A percentile compares a stretch with the other conserved stretches of the same genome.
phyloP scores from a whole-genome alignment of 768 basidiomycete genomes.

The Coprinopsis cinerea region DNA sequence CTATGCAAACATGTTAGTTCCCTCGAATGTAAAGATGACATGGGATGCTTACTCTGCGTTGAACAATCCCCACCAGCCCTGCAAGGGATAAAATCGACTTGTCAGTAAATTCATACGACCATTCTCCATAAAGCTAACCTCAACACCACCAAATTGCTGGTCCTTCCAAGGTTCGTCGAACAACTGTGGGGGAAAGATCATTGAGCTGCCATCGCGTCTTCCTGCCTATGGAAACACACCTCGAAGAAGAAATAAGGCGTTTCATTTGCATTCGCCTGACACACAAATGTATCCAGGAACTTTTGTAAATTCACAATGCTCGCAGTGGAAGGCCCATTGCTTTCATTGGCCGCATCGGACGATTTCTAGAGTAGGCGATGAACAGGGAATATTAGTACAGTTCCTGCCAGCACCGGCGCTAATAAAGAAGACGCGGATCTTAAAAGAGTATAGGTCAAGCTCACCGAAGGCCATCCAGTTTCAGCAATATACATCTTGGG shows the following conservation, averaged over 20 bases:
- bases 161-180: conserved; percentile 84
- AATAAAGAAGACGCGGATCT: neutral
- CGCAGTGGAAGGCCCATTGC: conserved; percentile 65
- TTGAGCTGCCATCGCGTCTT: too few relatives aligned
- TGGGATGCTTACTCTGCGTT: conserved; percentile 30
- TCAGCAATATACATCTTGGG: conserved; percentile 91
- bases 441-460: conserved; percentile 7
- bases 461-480: conserved; percentile 71
- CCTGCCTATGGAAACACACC: conserved; percentile 26
- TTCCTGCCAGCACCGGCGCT: too few relatives aligned
- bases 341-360: conserved; percentile 48
- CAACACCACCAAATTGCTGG: conserved; percentile 72
- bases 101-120: neutral
- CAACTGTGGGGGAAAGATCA: conserved; percentile 37
- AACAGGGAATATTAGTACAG: neutral
- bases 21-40: neutral
- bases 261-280: conserved; percentile 74
- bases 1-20: conserved; percentile 26
- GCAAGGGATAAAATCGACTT: neutral
- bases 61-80: conserved; percentile 47
- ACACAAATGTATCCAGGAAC: conserved; percentile 85
- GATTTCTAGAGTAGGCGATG: conserved; percentile 38
- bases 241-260: conserved; percentile 90
- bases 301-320: conserved; percentile 61
- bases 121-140: conserved; percentile 17